Base-by-base conservation (phyloP, 805 yeast species). In the Dipodascus geniculatus region DNA sequence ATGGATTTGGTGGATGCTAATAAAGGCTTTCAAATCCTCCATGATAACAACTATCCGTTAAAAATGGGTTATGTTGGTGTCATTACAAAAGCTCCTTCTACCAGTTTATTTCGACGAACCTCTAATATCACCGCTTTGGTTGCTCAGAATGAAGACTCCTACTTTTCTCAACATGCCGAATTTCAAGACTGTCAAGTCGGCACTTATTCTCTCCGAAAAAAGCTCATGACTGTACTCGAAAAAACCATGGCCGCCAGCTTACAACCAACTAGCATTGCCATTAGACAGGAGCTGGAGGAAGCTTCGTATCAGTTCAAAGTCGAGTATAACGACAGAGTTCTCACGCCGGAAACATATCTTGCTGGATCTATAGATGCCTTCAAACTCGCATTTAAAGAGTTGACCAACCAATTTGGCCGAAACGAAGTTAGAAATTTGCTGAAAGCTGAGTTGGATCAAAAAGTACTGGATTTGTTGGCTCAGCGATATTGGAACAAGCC, bases 51-150 rank as follows among this genome's bases (percentile, higher is more conserved):
- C 62, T 95, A 95, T 63, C 98, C 99, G 0, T 72, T 93, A 56
- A 82, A 78, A 61, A 87, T 93, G 96, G 99, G 99, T 0, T 93
- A 93, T 65, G 98, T 93, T 20, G 99, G 99, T 54, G 98, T 95
- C n/a, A 84, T 95, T 19, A 87, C 97, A 1, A 85, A 81, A 59
- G 77, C 86, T 0, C 96, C 93, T 1, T 49, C 65, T 1, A 23
- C 57, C 19, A 69, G 78, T 0, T 63, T 85, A 14, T 82, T 82
- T 67, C 67, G 78, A 54, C 73, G 83, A 57, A 72, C 71, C 54
- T 80, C 85, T 0, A 75, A 78, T 62, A 79, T 89, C 0, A 81
- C 79, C 55, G 73, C 80, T 38, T 57, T 65, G 11, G 66, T 74
- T 23, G 61, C 68, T 17, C 61, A 66, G 44, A 58, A 65, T 56